Percentiles rank a stretch among this genome's conserved stretches.
phyloP scores from a whole-genome alignment of 2,329 filamentous ascomycete genomes.

The Verticillium tricorpus region DNA sequence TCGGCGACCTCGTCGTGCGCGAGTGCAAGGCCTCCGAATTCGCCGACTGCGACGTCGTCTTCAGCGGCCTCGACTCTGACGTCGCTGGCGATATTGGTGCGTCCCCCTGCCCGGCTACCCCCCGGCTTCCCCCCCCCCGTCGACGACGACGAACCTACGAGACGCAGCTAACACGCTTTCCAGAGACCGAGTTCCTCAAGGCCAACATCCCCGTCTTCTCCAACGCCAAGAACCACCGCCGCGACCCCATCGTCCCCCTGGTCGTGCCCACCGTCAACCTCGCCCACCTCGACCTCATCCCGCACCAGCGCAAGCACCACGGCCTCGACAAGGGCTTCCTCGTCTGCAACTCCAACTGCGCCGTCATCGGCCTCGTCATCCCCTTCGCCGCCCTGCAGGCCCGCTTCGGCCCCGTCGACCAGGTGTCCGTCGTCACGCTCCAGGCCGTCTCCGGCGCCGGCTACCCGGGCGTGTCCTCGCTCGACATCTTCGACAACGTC shows the following conservation, averaged over 20 bases:
- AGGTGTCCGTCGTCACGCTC: conserved; percentile 79
- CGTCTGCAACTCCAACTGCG: conserved; percentile 97
- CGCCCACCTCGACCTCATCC: conserved; percentile 78
- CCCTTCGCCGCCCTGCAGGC: conserved; percentile 87
- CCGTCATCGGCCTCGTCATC: conserved; percentile 92
- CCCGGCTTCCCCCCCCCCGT: too few relatives aligned
- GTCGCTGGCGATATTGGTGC: conserved; percentile 87
- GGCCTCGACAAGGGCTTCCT: conserved; percentile 80
- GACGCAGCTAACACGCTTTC: neutral
- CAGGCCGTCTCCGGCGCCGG: conserved; percentile 93
- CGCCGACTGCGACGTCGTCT: conserved; percentile 85
- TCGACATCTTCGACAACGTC: conserved; percentile 96
- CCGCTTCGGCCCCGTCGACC: conserved; percentile 77
- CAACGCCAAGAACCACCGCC: conserved; percentile 96
- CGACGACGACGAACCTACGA: neutral
- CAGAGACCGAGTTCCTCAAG: conserved; percentile 87
- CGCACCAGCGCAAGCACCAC: conserved; percentile 75
- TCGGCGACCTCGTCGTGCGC: conserved; percentile 79
- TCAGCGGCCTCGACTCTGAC: conserved; percentile 88
- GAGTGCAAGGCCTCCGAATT: conserved; percentile 82
- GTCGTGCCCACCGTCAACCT: conserved; percentile 96
- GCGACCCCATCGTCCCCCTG: conserved; percentile 83
- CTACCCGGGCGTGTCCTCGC: conserved; percentile 82
- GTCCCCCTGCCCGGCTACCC: conserved; percentile 17
- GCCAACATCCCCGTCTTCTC: conserved; percentile 90